phyloP scores from a whole-genome alignment of 2,329 filamentous ascomycete genomes.

The Apiospora pterosperma region DNA sequence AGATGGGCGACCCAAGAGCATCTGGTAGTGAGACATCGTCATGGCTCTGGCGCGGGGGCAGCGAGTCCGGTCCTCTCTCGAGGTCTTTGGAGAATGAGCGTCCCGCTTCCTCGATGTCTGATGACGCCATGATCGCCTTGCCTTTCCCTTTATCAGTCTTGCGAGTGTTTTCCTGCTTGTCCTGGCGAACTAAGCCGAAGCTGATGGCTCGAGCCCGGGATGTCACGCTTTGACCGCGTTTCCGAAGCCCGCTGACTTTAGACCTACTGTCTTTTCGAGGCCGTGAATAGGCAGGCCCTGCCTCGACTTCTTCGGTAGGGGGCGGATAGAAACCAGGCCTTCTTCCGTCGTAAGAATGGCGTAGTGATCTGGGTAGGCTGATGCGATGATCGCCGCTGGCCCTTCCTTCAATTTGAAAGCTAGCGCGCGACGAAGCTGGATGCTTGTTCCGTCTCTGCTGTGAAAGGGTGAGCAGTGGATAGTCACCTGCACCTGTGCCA shows the following conservation, averaged over 20 bases:
- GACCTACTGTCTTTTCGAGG: slow-evolving; percentile 15
- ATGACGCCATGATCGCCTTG: slow-evolving; percentile 40
- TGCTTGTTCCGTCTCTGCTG: slow-evolving; percentile 47
- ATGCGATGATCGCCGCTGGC: slow-evolving; percentile 44
- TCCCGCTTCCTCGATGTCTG: slow-evolving; percentile 29
- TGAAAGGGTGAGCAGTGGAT: slow-evolving; percentile 48
- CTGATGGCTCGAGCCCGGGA: slow-evolving; percentile 23
- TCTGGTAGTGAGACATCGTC: slow-evolving; percentile 49
- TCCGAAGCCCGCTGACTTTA: slow-evolving; percentile 19
- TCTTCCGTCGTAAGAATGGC: slow-evolving; percentile 52
- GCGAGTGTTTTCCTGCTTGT: background rate
- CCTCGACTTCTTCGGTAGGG: slow-evolving; percentile 17
- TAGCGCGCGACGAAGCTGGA: slow-evolving; percentile 40
- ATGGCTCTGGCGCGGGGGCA: slow-evolving; percentile 35
- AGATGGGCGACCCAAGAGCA: slow-evolving; percentile 52
- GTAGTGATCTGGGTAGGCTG: slow-evolving; percentile 51
- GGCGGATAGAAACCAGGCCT: slow-evolving; percentile 22
- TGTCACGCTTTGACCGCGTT: slow-evolving; percentile 27
- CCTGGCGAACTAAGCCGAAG: slow-evolving; percentile 24
- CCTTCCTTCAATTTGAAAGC: slow-evolving; percentile 47
- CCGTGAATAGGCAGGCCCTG: slow-evolving; percentile 20
- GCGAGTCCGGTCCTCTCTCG: slow-evolving; percentile 49
- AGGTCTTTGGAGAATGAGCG: slow-evolving; percentile 48
- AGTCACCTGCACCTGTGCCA: slow-evolving; percentile 40
- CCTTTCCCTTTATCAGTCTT: slow-evolving; percentile 48